These are phyloP conservation scores for Hyaloscypha bicolor DNA, from an alignment of 495 filamentous ascomycete species.

Conservation along the genomic window DNA sequence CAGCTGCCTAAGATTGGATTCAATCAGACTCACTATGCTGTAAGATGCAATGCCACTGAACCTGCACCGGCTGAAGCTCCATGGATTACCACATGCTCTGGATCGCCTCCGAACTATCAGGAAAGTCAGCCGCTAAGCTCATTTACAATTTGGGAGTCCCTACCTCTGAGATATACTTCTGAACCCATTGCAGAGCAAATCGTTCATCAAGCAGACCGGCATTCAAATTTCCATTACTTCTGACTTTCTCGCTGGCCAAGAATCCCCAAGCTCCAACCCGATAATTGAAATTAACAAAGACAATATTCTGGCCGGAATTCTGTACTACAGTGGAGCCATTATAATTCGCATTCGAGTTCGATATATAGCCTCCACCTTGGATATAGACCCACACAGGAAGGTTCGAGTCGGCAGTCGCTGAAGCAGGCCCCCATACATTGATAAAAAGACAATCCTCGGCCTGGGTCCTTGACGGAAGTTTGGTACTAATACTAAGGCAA, in stretches of 20 bases:
- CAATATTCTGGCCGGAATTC: conserved; percentile 58
- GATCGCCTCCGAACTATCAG: conserved; percentile 55
- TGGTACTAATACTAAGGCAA: conserved; percentile 6
- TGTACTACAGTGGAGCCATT: conserved; percentile 65
- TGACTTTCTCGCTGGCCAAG: conserved; percentile 62
- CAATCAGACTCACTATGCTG: conserved; percentile 57
- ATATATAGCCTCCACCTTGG: conserved; percentile 74
- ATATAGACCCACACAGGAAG: conserved; percentile 73
- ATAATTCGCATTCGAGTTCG: conserved; percentile 65
- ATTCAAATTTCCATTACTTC: conserved; percentile 60
- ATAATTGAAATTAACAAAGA: conserved; percentile 76
- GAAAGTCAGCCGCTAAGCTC: conserved; percentile 33
- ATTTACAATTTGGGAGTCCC: conserved; percentile 7
- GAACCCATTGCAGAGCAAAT: conserved; percentile 69
- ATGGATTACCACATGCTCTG: conserved; percentile 67
- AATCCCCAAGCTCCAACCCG: conserved; percentile 80
- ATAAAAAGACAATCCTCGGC: conserved; percentile 76
- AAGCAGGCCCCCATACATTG: conserved; percentile 67
- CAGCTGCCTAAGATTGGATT: conserved; percentile 62
- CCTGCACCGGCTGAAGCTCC: conserved; percentile 72
- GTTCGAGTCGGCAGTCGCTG: conserved; percentile 35
- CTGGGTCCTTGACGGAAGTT: conserved; percentile 37
- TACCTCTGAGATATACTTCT: conserved; percentile 60
- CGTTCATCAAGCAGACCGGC: conserved; percentile 74
- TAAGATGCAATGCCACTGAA: conserved; percentile 56